Base-by-base conservation (phyloP, 2,329 filamentous ascomycete genomes). In the Paraconiothyrium brasiliense region DNA sequence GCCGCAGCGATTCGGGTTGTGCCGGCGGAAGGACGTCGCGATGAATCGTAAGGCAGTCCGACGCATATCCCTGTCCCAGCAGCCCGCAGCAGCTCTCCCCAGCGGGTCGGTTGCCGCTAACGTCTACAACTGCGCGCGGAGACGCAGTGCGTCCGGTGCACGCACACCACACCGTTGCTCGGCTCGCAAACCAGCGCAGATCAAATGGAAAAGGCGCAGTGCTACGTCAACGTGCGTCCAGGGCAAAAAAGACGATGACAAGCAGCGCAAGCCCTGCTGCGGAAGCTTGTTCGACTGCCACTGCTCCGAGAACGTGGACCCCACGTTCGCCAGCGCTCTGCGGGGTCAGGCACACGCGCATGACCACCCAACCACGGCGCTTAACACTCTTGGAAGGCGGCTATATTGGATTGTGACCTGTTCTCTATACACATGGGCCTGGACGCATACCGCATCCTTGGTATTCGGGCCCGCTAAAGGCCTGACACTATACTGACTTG, bases 271-370 rank as follows among this genome's bases (percentile, higher is more conserved):
- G 44, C 44, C n/a, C 43, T 13, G 52, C 34, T 32, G 35, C 14
- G 32, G 39, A 47, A 55, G 35, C 43, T 50, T 50, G 48, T 41
- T 47, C 27, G 20, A 11, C 57, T 24, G 43, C 32, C 39, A 30
- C 32, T 39, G 34, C 34, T 27, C 51, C 58, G 52, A 44, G 10
- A 61, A 54, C 49, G 27, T 35, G 54, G 47, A 47, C 54, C 54
- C 54, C 59, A 57, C 59, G 52, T 54, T 47, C 51, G 24, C 34
- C 24, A 11, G 10, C 47, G 9, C 13, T 56, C 37, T 44, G 58
- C 35, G 51, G 58, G 58, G 58, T 56, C 58, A 46, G 54, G 54
- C 54, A 57, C 54, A 57, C 54, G 43, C 43, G n/a, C 39, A 48
- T 41, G 43, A 41, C 44, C 46, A 13, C 20, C 24, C 46, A 48